Evolutionary conservation across 768 basidiomycete species (phyloP), one percentile per base, ranked within the genome.

Genomic region (Dacryopinax primogenitus): DNA sequence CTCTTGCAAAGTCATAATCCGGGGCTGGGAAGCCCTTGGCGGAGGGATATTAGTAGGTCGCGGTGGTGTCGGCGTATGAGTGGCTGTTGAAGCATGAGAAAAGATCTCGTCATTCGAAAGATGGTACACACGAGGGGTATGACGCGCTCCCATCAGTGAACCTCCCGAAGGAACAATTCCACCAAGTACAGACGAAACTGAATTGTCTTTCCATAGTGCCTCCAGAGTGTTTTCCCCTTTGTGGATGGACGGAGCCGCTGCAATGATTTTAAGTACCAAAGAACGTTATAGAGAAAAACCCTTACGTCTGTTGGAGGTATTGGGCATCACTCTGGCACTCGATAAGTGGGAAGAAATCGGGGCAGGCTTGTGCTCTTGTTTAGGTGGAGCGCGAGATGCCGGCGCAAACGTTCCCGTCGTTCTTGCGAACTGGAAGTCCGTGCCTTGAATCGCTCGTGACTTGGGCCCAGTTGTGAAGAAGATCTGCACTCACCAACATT

Each of bases 361-460:
- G 16, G 45, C 28, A 37, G n/a, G 28, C 63, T 28, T 62, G 45
- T 34, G 64, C 62, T 47, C 67, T 64, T 62, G 64, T 36, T 62
- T 61, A 51, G 39, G 65, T n/a, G 44, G 67, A n/a, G 4, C 66
- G 66, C 15, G 68, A 36, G 36, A 66, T 33, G 3, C 68, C 36
- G 37, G 71, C 64, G 16, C 70, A 69, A 62, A 67, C 70, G 64
- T 72, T 72, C 63, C 74, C 72, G 63, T 64, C 51, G 77, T 79
- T 62, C 76, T 80, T 21, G 86, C 78, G 75, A 94, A 96, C 78
- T 95, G 90, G 73, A 95, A 96, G 76, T 95, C 92, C 73, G 86
- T 89, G 74, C 89, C 92, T 93, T 72, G 11, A 68, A 64, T 26
- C 63, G 63, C 39, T 66, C 66, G 68, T 62, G 44, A 36, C n/a